phyloP scores from a whole-genome alignment of 225 moss, liverwort and hornwort species.

The Thuidium tamariscinum region DNA sequence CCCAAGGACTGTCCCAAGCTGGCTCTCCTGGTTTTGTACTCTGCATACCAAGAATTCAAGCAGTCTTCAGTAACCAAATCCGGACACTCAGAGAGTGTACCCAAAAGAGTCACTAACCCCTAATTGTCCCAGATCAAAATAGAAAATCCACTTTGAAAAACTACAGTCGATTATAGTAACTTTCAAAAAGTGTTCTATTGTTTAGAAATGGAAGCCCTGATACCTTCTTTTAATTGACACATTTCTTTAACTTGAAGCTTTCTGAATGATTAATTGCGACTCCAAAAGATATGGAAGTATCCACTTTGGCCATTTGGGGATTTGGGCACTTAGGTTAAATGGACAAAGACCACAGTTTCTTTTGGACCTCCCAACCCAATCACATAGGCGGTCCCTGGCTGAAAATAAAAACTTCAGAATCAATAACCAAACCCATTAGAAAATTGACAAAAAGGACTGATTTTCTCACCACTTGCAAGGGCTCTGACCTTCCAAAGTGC shows the following conservation, averaged over 20 bases:
- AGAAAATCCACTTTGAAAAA: background rate
- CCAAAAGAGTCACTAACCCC: background rate
- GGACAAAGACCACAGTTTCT: background rate
- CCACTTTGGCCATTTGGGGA: background rate
- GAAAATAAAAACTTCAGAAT: background rate
- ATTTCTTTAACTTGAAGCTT: background rate
- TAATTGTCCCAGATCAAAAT: background rate
- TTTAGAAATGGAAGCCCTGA: background rate
- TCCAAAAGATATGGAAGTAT: background rate
- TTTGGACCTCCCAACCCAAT: background rate
- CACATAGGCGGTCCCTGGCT: background rate
- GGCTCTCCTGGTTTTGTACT: slow-evolving; percentile 96
- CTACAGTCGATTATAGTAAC: background rate
- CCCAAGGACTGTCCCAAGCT: slow-evolving; percentile 98
- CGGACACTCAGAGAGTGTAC: background rate
- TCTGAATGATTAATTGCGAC: background rate
- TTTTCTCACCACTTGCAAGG: slow-evolving; percentile 87
- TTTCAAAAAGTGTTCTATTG: too few relatives aligned
- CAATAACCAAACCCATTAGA: background rate
- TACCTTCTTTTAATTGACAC: background rate
- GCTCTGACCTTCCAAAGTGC: slow-evolving; percentile 99
- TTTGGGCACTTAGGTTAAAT: too few relatives aligned
- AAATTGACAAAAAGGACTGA: slow-evolving; percentile 19
- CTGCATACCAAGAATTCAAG: slow-evolving; percentile 28
- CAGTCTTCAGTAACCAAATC: background rate